Evolutionary conservation across 1,284 basidiomycete species (phyloP).

Genomic region (Heliocybe sulcata): DNA sequence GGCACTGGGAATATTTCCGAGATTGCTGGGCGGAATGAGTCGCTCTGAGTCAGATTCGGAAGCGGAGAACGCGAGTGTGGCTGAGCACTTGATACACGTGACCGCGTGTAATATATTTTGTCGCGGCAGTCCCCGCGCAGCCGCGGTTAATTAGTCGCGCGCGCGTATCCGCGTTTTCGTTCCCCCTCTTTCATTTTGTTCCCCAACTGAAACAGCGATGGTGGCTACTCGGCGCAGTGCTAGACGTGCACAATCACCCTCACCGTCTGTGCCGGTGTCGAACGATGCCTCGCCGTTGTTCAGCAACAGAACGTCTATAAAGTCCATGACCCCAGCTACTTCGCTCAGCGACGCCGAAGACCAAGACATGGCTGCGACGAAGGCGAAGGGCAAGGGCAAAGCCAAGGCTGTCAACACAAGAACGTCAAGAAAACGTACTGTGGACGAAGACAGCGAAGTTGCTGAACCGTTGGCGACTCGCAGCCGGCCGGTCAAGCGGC

Average conservation of each 20-base stretch:
- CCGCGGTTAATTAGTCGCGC: background rate
- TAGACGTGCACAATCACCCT: slow-evolving; percentile 7
- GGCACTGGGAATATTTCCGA: too few species aligned
- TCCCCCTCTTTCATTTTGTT: background rate
- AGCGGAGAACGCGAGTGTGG: background rate
- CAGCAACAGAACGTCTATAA: slow-evolving; percentile 30
- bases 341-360: slow-evolving; percentile 27
- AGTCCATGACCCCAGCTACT: slow-evolving; percentile 32
- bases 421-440: slow-evolving; percentile 10
- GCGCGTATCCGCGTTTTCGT: background rate
- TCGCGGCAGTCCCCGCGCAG: background rate
- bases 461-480: slow-evolving; percentile 6
- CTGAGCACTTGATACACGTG: background rate
- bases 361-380: slow-evolving; percentile 2
- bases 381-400: slow-evolving; percentile 3
- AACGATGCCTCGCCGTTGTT: slow-evolving; percentile 33
- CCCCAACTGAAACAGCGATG: background rate
- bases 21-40: too few species aligned
- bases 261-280: slow-evolving; percentile 24
- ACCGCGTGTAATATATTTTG: background rate
- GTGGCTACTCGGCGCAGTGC: background rate
- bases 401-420: background rate
- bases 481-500: slow-evolving; percentile 31
- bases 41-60: too few species aligned
- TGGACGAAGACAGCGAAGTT: slow-evolving; percentile 16